These are phyloP conservation scores for Debaryomyces maramus DNA, from an alignment of 805 yeast species.

Conservation along the genomic window DNA sequence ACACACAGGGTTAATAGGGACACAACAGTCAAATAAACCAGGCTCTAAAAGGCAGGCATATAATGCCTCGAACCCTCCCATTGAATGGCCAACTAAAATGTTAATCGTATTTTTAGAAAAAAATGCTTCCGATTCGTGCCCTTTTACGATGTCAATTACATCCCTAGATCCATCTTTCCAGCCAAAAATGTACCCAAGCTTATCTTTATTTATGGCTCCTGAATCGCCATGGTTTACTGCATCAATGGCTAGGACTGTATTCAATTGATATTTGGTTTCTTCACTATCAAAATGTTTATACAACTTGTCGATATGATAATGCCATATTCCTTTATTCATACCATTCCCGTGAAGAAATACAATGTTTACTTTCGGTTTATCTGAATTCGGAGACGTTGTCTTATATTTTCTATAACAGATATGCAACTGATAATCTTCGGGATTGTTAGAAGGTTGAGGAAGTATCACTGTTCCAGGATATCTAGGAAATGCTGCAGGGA, in stretches of 20 bases:
- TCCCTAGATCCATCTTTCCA: constrained; percentile 15
- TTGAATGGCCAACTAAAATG: constrained; percentile 16
- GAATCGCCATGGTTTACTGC: constrained; percentile 12
- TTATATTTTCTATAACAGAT: constrained; percentile 43
- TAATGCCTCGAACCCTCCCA: constrained; percentile 14
- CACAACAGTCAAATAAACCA: constrained; percentile 8
- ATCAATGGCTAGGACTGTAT: constrained; percentile 14
- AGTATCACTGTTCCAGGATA: background rate
- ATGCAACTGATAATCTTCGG: background rate
- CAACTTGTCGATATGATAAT: constrained; percentile 13
- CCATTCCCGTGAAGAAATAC: constrained; percentile 17
- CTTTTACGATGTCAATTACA: constrained; percentile 5
- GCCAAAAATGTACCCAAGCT: constrained; percentile 8
- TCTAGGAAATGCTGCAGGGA: background rate
- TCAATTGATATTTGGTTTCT: constrained; percentile 10
- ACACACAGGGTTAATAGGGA: constrained; percentile 14
- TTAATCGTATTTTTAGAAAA: constrained; percentile 4
- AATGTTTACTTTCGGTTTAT: constrained; percentile 11
- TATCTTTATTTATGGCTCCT: constrained; percentile 9
- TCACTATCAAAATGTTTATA: constrained; percentile 4
- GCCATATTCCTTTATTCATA: constrained; percentile 18
- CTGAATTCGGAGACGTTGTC: constrained; percentile 3
- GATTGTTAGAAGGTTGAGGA: background rate
- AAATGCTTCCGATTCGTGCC: constrained; percentile 5
- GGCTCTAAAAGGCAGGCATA: constrained; percentile 7